A percentile compares a stretch with the other conserved stretches of the same genome.
Evolutionary conservation across 208 protist species (phyloP).

Genomic region (Lotmaria passim): DNA sequence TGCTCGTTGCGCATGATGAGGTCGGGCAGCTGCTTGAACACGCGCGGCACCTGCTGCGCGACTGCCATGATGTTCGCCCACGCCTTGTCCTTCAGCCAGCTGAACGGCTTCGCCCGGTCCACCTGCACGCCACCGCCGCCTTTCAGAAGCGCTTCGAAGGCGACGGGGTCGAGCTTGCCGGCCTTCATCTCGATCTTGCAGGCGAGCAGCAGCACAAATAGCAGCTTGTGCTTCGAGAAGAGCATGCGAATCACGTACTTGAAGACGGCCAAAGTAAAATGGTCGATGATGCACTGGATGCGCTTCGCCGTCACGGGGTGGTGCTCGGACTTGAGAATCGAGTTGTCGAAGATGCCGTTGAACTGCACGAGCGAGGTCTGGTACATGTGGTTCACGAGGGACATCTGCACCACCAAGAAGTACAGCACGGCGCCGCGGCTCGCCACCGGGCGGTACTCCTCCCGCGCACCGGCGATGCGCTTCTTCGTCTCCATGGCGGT

Average conservation of each 20-base stretch:
- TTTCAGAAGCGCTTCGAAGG: conserved; percentile 95
- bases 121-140: conserved; percentile 94
- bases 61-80: conserved; percentile 97
- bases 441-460: conserved; percentile 98
- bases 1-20: conserved; percentile 93
- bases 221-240: conserved; percentile 97
- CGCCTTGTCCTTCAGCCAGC: conserved; percentile 95
- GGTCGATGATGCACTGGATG: conserved; percentile 96
- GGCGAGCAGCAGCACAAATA: conserved; percentile 96
- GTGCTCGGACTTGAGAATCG: conserved; percentile 92
- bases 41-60: conserved; percentile 80
- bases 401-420: conserved; percentile 99
- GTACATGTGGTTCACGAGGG: conserved; percentile 98
- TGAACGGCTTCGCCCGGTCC: conserved; percentile 92
- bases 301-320: conserved; percentile 93
- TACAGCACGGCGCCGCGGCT: conserved; percentile 97
- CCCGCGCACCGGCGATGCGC: conserved; percentile 95
- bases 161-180: conserved; percentile 66
- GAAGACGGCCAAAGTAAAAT: conserved; percentile 94
- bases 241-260: conserved; percentile 96
- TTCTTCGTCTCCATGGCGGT: conserved; percentile 95
- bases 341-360: conserved; percentile 95
- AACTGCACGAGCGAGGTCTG: conserved; percentile 98
- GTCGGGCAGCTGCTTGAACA: conserved; percentile 96
- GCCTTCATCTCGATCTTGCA: conserved; percentile 96